Evolutionary conservation across 495 filamentous ascomycete genomes (phyloP).

Genomic region (Penicillium paxilli): DNA sequence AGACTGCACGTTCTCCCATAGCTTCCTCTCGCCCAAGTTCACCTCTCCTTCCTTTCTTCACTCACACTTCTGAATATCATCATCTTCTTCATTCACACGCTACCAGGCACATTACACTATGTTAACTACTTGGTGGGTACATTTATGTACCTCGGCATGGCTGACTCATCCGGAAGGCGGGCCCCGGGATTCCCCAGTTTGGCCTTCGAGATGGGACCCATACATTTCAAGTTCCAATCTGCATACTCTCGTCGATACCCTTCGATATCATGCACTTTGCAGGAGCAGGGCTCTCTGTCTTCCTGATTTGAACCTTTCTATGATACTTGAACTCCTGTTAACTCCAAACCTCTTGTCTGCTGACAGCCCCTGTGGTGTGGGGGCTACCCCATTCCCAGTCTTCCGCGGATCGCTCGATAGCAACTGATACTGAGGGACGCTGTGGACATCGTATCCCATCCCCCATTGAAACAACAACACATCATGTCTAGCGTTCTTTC

Average conservation of each 20-base stretch:
- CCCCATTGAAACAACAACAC: no score
- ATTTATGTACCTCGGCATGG: not conserved
- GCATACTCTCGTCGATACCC: constrained; percentile 1
- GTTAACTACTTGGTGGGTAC: not conserved
- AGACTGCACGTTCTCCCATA: no score
- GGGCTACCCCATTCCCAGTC: constrained; percentile 17
- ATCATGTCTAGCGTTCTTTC: constrained; percentile 25
- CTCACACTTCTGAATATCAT: no score
- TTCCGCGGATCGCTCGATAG: constrained; percentile 25
- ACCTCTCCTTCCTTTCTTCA: no score
- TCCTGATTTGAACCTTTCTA: not conserved
- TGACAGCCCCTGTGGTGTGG: constrained; percentile 7
- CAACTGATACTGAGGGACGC: constrained; percentile 9
- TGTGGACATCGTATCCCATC: no score
- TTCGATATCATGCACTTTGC: constrained; percentile 13
- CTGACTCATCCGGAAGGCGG: constrained; percentile 10
- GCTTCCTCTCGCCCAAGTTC: no score
- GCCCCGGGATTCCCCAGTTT: not conserved
- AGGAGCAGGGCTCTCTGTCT: constrained; percentile 18
- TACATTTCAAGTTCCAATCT: not conserved
- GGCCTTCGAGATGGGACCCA: not conserved
- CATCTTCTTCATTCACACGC: no score
- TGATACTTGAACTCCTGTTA: not conserved
- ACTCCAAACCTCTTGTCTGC: not conserved
- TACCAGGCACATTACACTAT: no score